A percentile compares a stretch with the other conserved stretches of the same genome.
Evolutionary conservation across 306 rosid genomes (phyloP).

Genomic region (Dryas alaskensis): DNA sequence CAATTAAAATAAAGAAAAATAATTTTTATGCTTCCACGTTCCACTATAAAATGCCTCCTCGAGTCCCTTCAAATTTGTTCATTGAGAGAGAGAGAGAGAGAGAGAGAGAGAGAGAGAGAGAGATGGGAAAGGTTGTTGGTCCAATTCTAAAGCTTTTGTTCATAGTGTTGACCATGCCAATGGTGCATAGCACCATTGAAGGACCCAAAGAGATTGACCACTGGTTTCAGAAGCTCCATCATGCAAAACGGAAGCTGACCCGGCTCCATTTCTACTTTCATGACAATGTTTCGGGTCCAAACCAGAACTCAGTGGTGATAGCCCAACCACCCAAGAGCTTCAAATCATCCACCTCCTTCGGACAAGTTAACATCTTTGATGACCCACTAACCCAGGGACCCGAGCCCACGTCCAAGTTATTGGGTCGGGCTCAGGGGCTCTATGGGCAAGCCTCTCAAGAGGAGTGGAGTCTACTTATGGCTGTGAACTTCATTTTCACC

Average conservation of each 20-base stretch:
- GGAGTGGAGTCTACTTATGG: background rate
- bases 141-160: background rate
- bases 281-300: slow-evolving; percentile 6
- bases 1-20: background rate
- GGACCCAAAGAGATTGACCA: background rate
- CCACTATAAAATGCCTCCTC: background rate
- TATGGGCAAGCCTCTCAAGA: slow-evolving; percentile 6
- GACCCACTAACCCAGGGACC: slow-evolving; percentile 5
- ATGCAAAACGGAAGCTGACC: slow-evolving; percentile 7
- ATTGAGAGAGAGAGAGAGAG: background rate
- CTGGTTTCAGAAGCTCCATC: slow-evolving; percentile 11
- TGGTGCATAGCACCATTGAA: background rate
- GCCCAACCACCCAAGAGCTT: background rate
- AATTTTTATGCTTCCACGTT: background rate
- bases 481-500: slow-evolving; percentile 7
- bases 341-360: slow-evolving; percentile 15
- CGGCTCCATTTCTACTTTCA: slow-evolving; percentile 11
- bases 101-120: background rate
- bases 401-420: background rate
- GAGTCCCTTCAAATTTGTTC: background rate
- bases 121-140: background rate
- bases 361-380: slow-evolving; percentile 6
- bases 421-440: slow-evolving; percentile 21
- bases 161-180: background rate
- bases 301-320: background rate